These are phyloP conservation scores for Basipetospora chlamydospora DNA, from an alignment of 2,329 filamentous ascomycete genomes.

Conservation along the genomic window DNA sequence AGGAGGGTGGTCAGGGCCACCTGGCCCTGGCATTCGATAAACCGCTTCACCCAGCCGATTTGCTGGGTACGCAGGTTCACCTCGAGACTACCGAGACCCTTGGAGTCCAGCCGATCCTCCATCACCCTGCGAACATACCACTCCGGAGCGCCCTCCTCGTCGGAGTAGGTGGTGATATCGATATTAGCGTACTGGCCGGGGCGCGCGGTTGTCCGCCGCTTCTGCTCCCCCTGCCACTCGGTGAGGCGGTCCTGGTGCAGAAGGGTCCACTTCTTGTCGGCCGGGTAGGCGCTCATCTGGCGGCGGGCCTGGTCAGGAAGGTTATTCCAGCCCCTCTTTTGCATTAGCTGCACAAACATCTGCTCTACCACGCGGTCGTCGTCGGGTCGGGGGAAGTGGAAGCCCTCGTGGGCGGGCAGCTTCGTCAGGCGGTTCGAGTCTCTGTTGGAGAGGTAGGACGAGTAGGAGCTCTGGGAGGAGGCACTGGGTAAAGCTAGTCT, in stretches of 20 bases:
- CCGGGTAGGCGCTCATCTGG: constrained; percentile 92
- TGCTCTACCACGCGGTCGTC: constrained; percentile 78
- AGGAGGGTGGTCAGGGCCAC: constrained; percentile 90
- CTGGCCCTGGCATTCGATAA: constrained; percentile 94
- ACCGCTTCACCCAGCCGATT: constrained; percentile 92
- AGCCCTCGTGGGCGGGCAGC: constrained; percentile 34
- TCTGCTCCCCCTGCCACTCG: constrained; percentile 90
- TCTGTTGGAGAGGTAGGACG: constrained; percentile 31
- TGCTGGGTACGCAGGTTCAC: constrained; percentile 93
- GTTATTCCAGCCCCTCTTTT: constrained; percentile 95
- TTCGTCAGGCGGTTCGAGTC: constrained; percentile 45
- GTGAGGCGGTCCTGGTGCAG: constrained; percentile 89
- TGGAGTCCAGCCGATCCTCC: constrained; percentile 85
- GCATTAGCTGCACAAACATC: constrained; percentile 88
- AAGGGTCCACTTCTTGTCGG: constrained; percentile 93
- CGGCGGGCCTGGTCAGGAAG: constrained; percentile 84
- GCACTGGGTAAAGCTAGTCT: constrained; percentile 34
- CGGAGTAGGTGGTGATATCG: constrained; percentile 62
- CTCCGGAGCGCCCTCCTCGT: constrained; percentile 91
- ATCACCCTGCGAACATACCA: constrained; percentile 97
- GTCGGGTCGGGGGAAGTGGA: constrained; percentile 55
- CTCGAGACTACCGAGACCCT: constrained; percentile 82
- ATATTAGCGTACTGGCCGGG: constrained; percentile 55
- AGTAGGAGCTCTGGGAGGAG: constrained; percentile 41
- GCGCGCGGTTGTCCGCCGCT: constrained; percentile 61